These are phyloP conservation scores for Colletotrichum sp. DNA, from an alignment of 2,329 filamentous ascomycete genomes.

Conservation along the genomic window DNA sequence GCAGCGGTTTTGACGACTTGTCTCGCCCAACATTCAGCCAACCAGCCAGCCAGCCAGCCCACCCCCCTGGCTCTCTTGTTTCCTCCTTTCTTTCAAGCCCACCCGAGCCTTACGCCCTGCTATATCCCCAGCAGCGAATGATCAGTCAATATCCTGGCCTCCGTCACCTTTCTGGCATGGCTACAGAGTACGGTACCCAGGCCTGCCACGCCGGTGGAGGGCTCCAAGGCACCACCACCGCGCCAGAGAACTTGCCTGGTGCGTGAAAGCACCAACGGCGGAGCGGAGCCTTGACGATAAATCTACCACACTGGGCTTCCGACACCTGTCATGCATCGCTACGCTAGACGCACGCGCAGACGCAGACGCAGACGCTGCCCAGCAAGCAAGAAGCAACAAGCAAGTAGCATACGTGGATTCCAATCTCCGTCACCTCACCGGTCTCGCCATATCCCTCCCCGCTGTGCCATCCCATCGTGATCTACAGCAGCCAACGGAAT, in stretches of 20 bases:
- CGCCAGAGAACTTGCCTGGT: not conserved
- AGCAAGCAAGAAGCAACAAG: not conserved
- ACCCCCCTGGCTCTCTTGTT: conserved; percentile 4
- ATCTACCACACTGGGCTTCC: not conserved
- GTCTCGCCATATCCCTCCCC: not conserved
- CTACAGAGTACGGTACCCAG: not conserved
- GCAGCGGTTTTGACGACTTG: not conserved
- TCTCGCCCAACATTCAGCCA: not conserved
- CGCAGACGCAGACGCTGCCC: not conserved
- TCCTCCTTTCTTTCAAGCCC: conserved; percentile 4
- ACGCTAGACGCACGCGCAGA: not conserved
- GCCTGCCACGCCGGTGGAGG: not conserved
- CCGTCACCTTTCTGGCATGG: not conserved
- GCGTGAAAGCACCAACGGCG: not conserved
- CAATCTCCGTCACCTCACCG: not conserved
- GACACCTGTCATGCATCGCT: not conserved
- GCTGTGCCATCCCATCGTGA: not conserved
- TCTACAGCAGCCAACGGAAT: not conserved
- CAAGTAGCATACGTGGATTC: not conserved
- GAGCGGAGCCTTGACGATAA: not conserved
- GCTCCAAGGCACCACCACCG: not conserved
- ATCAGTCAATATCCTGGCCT: not conserved
- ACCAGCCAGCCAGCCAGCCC: not conserved
- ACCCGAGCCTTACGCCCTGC: not conserved
- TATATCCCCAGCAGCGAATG: not conserved